Evolutionary conservation across 345 rosid species (phyloP), one percentile per base, ranked within the genome.

Genomic region (Combretum micranthum): DNA sequence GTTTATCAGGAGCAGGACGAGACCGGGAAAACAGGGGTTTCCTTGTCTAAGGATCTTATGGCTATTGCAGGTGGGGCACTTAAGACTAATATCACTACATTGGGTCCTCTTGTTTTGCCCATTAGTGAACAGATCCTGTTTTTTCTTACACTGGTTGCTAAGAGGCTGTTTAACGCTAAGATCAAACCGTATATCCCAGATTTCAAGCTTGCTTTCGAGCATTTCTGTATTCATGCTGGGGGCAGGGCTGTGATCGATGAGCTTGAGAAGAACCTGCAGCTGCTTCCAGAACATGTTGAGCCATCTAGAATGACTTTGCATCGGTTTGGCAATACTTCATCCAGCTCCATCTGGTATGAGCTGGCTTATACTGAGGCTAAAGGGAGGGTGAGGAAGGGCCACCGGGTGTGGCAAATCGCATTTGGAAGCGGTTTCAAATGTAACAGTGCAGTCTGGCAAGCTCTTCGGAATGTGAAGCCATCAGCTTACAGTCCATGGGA

Each of bases 231-330:
- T 9, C 97, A 85, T 16, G 90, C 90, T 0, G 96, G 96, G 22
- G 95, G 97, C 12, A 72, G 97, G 67, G 97, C 90, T 15, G 89
- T 90, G 77, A 87, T 90, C 37, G 97, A 90, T 46, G 96, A 90
- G 79, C 96, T 87, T 6, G 94, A 90, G 84, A 90, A 90, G 86
- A 90, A 87, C 54, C 64, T 90, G 69, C 87, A 90, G 76, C 97
- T 90, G 55, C 80, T 77, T 2, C 79, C 75, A 2, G 55, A 20
- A 15, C 94, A 87, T 37, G 87, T 75, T 3, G 97, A 90, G 69
- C 90, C 96, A 1, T 90, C 97, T 13, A 64, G 97, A 14, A 90
- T 90, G 97, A 80, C 97, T 2, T 69, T 90, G 50, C 93, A 87
- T 63, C 77, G 95, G 25, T 90, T 90, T 51, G 95, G 97, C 14